Conservation (phyloP, 1,139 yeast species). For the Wickerhamomyces sp. region DNA sequence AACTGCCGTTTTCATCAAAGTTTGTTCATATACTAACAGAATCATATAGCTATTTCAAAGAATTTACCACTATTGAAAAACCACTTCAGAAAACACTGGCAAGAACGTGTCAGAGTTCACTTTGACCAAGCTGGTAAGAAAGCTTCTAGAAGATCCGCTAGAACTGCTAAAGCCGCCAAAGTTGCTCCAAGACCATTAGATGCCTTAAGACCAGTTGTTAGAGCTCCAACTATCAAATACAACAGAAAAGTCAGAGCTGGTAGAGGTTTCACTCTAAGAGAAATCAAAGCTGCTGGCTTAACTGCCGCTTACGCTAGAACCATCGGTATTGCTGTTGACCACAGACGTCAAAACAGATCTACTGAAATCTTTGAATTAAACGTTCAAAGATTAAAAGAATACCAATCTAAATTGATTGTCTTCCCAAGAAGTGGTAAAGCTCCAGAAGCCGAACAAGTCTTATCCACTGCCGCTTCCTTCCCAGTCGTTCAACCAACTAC, state of each 20-base stretch:
- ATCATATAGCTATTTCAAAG: constrained; percentile 85
- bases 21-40: not conserved
- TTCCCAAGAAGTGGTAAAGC: constrained; percentile 87
- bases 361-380: constrained; percentile 92
- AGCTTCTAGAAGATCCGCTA: constrained; percentile 92
- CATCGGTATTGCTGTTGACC: constrained; percentile 98
- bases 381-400: constrained; percentile 95
- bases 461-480: constrained; percentile 76
- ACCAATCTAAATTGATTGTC: constrained; percentile 91
- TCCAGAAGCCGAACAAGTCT: constrained; percentile 75
- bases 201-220: constrained; percentile 92
- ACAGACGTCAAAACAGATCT: constrained; percentile 99
- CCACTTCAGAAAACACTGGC: constrained; percentile 99
- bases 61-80: constrained; percentile 95
- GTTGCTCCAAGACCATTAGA: constrained; percentile 98
- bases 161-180: constrained; percentile 91
- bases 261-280: constrained; percentile 98
- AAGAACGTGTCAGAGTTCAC: constrained; percentile 98
- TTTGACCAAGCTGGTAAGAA: constrained; percentile 99
- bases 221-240: constrained; percentile 98
- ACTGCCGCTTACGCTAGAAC: constrained; percentile 96
- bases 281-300: constrained; percentile 97
- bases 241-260: constrained; percentile 99
- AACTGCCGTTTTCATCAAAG: not conserved
- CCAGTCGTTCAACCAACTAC: constrained; percentile 79